phyloP scores from a whole-genome alignment of 2,329 filamentous ascomycete species.

The Ustilaginoidea virens region DNA sequence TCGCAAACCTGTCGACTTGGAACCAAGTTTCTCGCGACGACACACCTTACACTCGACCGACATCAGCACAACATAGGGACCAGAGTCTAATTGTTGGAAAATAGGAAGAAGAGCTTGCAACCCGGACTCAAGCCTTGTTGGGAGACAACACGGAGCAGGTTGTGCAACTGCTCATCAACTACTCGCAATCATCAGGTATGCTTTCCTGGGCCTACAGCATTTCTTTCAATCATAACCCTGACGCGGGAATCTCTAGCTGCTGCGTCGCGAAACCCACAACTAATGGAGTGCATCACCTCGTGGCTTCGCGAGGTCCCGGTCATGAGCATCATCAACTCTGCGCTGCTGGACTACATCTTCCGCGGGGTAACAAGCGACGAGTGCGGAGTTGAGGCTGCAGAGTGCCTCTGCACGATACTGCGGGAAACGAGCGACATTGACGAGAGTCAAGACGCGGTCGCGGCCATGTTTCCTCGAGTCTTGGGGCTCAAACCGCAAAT shows the following conservation, averaged over 20 bases:
- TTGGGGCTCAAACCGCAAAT: constrained; percentile 66
- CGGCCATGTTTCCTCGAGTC: constrained; percentile 67
- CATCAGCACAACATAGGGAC: constrained; percentile 13
- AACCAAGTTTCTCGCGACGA: constrained; percentile 16
- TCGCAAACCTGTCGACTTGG: constrained; percentile 33
- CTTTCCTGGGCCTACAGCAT: constrained; percentile 6
- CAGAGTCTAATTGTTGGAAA: constrained; percentile 25
- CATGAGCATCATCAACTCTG: constrained; percentile 67
- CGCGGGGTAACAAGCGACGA: constrained; percentile 58
- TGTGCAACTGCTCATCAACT: constrained; percentile 73
- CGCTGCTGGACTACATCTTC: constrained; percentile 68
- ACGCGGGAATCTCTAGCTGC: constrained; percentile 31
- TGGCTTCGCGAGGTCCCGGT: constrained; percentile 92
- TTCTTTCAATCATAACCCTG: neutral
- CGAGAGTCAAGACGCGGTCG: constrained; percentile 69
- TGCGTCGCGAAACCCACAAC: constrained; percentile 72
- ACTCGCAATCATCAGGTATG: constrained; percentile 80
- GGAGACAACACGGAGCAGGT: constrained; percentile 84
- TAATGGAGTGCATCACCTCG: constrained; percentile 90
- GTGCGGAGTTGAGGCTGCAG: constrained; percentile 76
- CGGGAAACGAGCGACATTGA: constrained; percentile 88
- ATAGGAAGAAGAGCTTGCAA: constrained; percentile 88
- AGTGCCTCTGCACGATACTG: constrained; percentile 85
- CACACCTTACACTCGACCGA: constrained; percentile 17
- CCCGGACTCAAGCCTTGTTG: constrained; percentile 76